phyloP scores from a whole-genome alignment of 495 filamentous ascomycete species.

The Aspergillus kassunensis region DNA sequence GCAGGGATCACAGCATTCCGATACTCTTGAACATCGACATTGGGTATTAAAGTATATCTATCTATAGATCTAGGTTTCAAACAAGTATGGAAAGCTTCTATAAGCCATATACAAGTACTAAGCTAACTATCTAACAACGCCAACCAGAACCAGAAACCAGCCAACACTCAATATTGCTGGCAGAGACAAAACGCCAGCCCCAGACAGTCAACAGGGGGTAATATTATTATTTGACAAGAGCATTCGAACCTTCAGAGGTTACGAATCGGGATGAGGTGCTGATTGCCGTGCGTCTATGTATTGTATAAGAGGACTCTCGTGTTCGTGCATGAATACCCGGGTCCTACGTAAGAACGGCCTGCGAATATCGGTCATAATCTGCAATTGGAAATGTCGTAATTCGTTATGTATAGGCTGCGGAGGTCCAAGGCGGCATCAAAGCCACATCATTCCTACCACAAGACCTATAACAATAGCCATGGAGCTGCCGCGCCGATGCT shows the following conservation, averaged over 20 bases:
- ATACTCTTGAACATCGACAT: background rate
- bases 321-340: background rate
- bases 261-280: too few species aligned
- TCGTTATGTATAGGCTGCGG: background rate
- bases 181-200: background rate
- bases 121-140: background rate
- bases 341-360: background rate
- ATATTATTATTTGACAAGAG: background rate
- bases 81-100: background rate
- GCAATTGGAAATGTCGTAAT: background rate
- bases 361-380: background rate
- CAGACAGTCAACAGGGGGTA: background rate
- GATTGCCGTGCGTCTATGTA: too few species aligned
- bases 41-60: slow-evolving; percentile 5
- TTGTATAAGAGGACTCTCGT: background rate
- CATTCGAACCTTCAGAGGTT: too few species aligned
- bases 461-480: slow-evolving; percentile 44
- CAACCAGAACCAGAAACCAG: too few species aligned
- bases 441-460: slow-evolving; percentile 42
- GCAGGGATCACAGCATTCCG: too few species aligned
- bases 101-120: slow-evolving; percentile 3
- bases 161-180: background rate
- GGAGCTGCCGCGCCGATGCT: slow-evolving; percentile 34
- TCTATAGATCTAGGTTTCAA: slow-evolving; percentile 3
- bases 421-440: slow-evolving; percentile 17